phyloP scores from a whole-genome alignment of 2,329 filamentous ascomycete species.

The Emericellopsis cladophorae region DNA sequence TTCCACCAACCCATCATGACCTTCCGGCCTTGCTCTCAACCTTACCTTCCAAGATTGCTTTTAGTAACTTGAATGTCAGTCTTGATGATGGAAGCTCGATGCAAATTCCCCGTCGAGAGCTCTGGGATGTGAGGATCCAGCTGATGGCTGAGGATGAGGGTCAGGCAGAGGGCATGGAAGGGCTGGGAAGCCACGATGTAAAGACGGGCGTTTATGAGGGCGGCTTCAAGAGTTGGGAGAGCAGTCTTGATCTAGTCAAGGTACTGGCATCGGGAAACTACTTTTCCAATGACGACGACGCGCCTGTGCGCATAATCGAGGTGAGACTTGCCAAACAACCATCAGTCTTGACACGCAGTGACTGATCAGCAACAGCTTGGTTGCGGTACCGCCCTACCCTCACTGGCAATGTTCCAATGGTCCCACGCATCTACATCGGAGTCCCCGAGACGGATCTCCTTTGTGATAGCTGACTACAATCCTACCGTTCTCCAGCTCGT shows the following conservation, averaged over 20 bases:
- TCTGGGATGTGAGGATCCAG: conserved; percentile 73
- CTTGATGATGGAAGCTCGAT: conserved; percentile 38
- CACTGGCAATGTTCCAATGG: conserved; percentile 58
- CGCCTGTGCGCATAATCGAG: conserved; percentile 36
- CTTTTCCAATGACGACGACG: conserved; percentile 12
- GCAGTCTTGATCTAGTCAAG: conserved; percentile 66
- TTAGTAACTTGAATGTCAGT: conserved; percentile 45
- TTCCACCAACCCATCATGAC: conserved; percentile 39
- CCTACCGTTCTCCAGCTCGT: conserved; percentile 64
- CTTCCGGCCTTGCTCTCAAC: conserved; percentile 36
- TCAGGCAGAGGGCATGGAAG: conserved; percentile 28
- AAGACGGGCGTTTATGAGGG: conserved; percentile 76
- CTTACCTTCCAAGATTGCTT: conserved; percentile 65
- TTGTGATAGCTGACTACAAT: conserved; percentile 71
- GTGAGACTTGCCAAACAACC: conserved; percentile 20
- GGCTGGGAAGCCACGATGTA: conserved; percentile 58
- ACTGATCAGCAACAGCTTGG: conserved; percentile 41
- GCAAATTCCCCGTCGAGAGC: conserved; percentile 56
- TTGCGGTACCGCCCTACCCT: conserved; percentile 66
- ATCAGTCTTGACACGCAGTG: too few species aligned
- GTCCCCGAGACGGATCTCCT: conserved; percentile 25
- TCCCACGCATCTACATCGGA: conserved; percentile 15
- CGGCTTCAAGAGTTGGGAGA: conserved; percentile 85
- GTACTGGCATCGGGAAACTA: conserved; percentile 37
- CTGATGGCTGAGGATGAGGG: conserved; percentile 59